Base-by-base conservation (phyloP, 2,329 filamentous ascomycete genomes). In the Colletotrichum sp. region DNA sequence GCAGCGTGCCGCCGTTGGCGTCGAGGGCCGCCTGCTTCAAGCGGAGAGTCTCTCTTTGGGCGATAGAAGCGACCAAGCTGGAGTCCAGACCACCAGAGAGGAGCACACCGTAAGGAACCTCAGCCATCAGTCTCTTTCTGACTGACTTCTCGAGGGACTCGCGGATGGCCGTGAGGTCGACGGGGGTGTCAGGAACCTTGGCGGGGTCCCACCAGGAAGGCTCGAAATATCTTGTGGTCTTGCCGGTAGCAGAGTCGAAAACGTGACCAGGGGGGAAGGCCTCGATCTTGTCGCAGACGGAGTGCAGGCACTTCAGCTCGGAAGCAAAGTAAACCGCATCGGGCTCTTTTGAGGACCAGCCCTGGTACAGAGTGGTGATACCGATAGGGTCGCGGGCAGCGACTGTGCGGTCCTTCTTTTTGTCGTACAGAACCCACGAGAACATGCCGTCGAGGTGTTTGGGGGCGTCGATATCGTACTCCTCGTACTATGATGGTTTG, bases 401-500 rank as follows among this genome's bases (percentile, higher is more conserved):
- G 83, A 99, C 93, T 78, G 96, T 95, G 80, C 97, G 94, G 89
- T 99, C 95, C 85, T 96, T 93, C 80, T 92, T 93, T 91, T 98
- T 98, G 89, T 99, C 97, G 87, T 98, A 98, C 69, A 99, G 92
- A 72, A 99, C 96, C 88, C 98, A 99, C 18, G 96, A 98, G 91
- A 99, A 99, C 97, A 99, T 99, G 89, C 97, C 97, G 85, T 99
- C 97, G 80, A 99, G 93, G 86, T 95, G 90, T 87, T 96, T 97
- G 77, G 97, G 96, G 75, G 96, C 95, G 83, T 99, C 96, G 80
- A 98, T 90, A 82, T 93, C 97, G 91, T 98, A 92, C 87, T 99
- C 93, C 88, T 96, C 91, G 85, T 99, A 99, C 95, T 98, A 75
- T 16, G 57, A 28, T 22, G 36, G 24, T 73, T 32, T 24, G 66